Base-by-base conservation (phyloP, 129 eudicot species). In the Centrapalus pauciflorus region DNA sequence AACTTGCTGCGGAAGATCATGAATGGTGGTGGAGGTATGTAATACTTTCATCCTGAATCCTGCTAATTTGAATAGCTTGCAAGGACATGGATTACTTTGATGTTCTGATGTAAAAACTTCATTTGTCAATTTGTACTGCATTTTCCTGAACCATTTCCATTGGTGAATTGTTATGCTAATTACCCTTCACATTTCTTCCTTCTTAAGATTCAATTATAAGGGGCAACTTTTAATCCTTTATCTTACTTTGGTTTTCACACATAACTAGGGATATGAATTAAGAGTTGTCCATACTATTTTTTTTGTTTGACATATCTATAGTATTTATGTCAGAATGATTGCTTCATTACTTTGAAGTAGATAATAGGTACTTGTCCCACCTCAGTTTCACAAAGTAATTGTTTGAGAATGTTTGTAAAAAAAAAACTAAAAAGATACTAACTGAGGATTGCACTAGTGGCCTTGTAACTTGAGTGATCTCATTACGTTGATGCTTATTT, bases 21-120 rank as follows among this genome's bases (percentile, higher is more conserved):
- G 86, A 88, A 73, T 88, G 96, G 96, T 88, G 96, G 96, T 84
- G 91, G 96, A 88, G 96, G 96, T 88, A 77, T 49, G 84, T 35
- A 37, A 9, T 43, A 26, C 17, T 45, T 43, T 45, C 51, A 45
- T 21, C 51, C 20, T 45, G 51, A 45, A 45, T 45, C 51, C 5
- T 45, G 46, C 16, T 45, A 19, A 45, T 45, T 2, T 1, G 51
- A 45, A n/a, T n/a, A 4, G 0, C 45, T 37, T 37, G 45, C 12
- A 37, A 37, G 3, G 45, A 37, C 12, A 1, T 37, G 9, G 45
- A 37, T 37, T 8, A 37, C 3, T 37, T 32, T 32, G n/a, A 32
- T 37, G 45, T 37, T 37, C 45, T n/a, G 2, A 13, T 10, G 3
- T 2, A 10, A 37, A 8, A 37, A 13, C n/a, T 37, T n/a, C 12